phyloP scores from a whole-genome alignment of 768 basidiomycete species.

The Phylloporus rhodoxanthus region DNA sequence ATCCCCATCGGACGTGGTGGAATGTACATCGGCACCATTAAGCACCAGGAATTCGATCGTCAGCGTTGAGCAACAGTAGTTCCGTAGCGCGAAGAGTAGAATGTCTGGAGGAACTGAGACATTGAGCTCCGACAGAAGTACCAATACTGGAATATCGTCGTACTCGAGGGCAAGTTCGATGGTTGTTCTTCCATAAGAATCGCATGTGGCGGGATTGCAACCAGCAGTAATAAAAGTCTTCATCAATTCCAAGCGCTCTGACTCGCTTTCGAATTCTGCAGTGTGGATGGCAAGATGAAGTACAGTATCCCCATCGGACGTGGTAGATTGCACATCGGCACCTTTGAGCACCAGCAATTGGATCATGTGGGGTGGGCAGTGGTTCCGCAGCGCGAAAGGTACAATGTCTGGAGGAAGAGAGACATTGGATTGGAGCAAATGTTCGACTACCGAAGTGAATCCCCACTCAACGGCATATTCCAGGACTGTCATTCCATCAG shows the following conservation, averaged over 20 bases:
- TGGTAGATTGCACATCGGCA: background rate
- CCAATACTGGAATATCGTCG: background rate
- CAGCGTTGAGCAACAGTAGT: background rate
- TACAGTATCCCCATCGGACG: background rate
- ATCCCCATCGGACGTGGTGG: background rate
- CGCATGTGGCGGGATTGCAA: too few relatives aligned
- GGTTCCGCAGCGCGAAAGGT: background rate
- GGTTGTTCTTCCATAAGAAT: too few relatives aligned
- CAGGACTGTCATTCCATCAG: background rate
- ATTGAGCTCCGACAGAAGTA: background rate
- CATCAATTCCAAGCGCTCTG: too few relatives aligned
- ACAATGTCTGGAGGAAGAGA: background rate
- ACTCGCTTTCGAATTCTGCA: too few relatives aligned
- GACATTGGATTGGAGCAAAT: background rate
- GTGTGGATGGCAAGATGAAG: background rate
- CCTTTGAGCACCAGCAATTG: background rate
- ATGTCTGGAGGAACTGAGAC: background rate
- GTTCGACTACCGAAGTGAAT: background rate
- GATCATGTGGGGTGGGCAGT: background rate
- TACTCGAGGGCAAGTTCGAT: background rate
- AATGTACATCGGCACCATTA: background rate
- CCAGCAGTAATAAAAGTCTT: too few relatives aligned
- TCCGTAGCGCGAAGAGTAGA: background rate
- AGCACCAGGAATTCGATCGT: background rate
- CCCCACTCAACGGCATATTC: background rate